These are phyloP conservation scores for Oryza punctata DNA, from an alignment of 176 grass and related monocot genomes.

Conservation along the genomic window DNA sequence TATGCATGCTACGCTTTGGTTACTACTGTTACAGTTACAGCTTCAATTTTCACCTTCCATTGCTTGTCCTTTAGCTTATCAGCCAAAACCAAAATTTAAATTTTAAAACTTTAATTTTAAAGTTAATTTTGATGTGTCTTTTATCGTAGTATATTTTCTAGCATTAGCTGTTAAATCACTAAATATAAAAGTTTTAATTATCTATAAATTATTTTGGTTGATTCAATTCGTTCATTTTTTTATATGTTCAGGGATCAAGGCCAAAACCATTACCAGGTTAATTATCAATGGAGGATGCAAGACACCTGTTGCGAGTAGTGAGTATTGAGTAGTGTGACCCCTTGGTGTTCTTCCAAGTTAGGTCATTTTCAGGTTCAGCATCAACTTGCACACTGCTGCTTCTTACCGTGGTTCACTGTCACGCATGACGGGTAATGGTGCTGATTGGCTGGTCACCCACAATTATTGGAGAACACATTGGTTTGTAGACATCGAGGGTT, in stretches of 20 bases:
- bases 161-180: too few species aligned
- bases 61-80: too few species aligned
- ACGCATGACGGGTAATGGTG: not conserved
- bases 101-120: too few species aligned
- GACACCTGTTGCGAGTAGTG: constrained; percentile 17
- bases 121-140: too few species aligned
- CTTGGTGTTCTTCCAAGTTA: constrained; percentile 21
- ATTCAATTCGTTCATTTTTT: too few species aligned
- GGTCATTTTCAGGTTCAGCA: constrained; percentile 34
- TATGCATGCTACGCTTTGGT: not conserved
- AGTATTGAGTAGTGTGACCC: not conserved
- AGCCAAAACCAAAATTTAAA: too few species aligned
- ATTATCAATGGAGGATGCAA: constrained; percentile 41
- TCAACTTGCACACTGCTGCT: not conserved
- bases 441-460: not conserved
- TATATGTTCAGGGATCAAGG: too few species aligned
- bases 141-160: too few species aligned
- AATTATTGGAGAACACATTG: constrained; percentile 1
- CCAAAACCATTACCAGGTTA: not conserved
- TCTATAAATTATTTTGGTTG: too few species aligned
- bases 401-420: not conserved
- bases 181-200: too few species aligned
- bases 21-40: not conserved
- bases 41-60: not conserved
- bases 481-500: not conserved